Percentiles rank a stretch among this genome's conserved stretches.
Evolutionary conservation across 305 asterid genomes (phyloP).

Genomic region (Stenogyne calaminthoides): DNA sequence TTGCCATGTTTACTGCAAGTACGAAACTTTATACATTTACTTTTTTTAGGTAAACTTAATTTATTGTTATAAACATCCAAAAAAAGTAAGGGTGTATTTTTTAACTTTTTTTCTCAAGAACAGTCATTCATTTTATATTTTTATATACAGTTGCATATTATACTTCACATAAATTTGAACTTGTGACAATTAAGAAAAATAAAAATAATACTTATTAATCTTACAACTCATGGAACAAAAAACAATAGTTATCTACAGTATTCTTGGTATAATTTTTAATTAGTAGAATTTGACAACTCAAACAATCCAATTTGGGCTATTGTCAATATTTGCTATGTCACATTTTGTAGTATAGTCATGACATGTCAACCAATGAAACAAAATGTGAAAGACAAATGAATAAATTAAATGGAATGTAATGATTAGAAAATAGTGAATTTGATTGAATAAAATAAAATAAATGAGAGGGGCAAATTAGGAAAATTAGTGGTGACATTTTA

Average conservation of each 20-base stretch:
- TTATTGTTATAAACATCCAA: no score
- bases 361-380: slow-evolving; percentile 1
- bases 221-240: background rate
- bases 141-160: no score
- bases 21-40: background rate
- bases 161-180: background rate
- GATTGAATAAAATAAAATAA: background rate
- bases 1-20: slow-evolving; percentile 12
- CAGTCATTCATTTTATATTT: no score
- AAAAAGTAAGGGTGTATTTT: no score
- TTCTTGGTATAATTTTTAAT: background rate
- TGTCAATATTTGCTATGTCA: slow-evolving; percentile 16
- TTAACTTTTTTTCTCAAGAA: no score
- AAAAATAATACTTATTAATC: background rate
- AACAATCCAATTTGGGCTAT: background rate
- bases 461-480: slow-evolving; percentile 18
- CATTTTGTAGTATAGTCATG: background rate
- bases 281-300: background rate
- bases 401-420: background rate
- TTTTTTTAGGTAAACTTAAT: no score
- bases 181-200: background rate
- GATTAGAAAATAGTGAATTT: background rate
- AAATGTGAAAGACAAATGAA: background rate
- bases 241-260: background rate
- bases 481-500: background rate